These are phyloP conservation scores for Paulinella micropora DNA, from an alignment of 78 protist species.

Conservation along the genomic window DNA sequence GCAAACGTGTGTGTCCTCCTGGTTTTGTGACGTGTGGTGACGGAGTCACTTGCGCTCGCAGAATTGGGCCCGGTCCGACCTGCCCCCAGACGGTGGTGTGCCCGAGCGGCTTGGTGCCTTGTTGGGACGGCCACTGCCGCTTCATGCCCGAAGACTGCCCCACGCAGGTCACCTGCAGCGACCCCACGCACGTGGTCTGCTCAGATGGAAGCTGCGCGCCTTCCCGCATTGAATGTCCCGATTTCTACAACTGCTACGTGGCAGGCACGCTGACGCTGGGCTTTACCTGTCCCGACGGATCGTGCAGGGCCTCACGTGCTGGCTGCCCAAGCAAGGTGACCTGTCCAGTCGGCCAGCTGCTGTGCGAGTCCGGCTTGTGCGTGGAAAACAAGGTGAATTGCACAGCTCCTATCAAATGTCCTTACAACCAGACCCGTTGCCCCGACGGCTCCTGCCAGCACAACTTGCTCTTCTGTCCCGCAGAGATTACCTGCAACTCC, in stretches of 20 bases:
- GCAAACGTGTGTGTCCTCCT: not conserved
- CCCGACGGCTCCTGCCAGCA: not conserved
- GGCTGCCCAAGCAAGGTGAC: not conserved
- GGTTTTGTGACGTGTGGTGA: not conserved
- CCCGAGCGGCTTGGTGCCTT: no score
- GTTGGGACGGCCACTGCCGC: not conserved
- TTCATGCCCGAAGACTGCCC: not conserved
- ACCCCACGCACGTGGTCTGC: not conserved
- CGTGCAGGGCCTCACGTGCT: not conserved
- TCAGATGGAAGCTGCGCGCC: not conserved
- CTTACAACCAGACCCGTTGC: not conserved
- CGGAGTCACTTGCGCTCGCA: not conserved
- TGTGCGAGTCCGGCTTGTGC: not conserved
- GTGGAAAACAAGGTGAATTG: not conserved
- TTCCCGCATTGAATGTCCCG: not conserved
- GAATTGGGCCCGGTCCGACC: no score
- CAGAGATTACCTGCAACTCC: not conserved
- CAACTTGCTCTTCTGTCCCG: not conserved
- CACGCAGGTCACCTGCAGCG: not conserved
- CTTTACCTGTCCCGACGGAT: not conserved
- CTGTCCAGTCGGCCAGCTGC: not conserved
- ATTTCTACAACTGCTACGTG: not conserved
- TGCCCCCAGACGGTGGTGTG: no score
- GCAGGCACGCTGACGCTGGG: not conserved
- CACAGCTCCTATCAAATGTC: no score